Conservation (phyloP, 1,284 basidiomycete species). For the Rhodotorula sp. region DNA sequence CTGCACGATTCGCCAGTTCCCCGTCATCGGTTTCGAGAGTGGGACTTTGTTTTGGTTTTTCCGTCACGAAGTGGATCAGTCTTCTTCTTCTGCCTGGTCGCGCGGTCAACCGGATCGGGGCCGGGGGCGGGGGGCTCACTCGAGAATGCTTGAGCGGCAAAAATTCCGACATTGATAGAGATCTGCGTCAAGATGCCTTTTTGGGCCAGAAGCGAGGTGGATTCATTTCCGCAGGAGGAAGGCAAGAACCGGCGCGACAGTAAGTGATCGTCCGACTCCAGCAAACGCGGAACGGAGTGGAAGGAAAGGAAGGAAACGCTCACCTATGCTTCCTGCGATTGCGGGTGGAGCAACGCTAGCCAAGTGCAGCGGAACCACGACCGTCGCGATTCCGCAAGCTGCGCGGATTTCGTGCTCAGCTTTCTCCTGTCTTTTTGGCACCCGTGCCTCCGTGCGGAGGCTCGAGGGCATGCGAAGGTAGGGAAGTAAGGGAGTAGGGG, state of each 20-base stretch:
- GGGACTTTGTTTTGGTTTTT: conserved; percentile 29
- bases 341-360: conserved; percentile 48
- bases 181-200: conserved; percentile 51
- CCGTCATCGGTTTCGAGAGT: conserved; percentile 30
- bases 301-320: neutral
- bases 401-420: neutral
- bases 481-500: accelerated
- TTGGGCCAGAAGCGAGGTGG: no score
- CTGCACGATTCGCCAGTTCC: conserved; percentile 35
- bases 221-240: no score
- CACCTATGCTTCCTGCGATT: conserved; percentile 47
- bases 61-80: no score
- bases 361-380: conserved; percentile 50
- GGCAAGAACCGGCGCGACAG: no score
- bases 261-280: no score
- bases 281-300: no score
- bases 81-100: neutral
- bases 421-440: neutral
- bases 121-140: conserved; percentile 3
- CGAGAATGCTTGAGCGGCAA: conserved; percentile 41
- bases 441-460: no score
- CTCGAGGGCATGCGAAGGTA: no score
- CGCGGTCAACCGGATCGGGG: no score
- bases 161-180: conserved; percentile 44
- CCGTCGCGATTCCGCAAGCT: conserved; percentile 49